A percentile compares a stretch with the other conserved stretches of the same genome.
phyloP scores from a whole-genome alignment of 345 rosid genomes.

The Rhodomyrtus tomentosa region DNA sequence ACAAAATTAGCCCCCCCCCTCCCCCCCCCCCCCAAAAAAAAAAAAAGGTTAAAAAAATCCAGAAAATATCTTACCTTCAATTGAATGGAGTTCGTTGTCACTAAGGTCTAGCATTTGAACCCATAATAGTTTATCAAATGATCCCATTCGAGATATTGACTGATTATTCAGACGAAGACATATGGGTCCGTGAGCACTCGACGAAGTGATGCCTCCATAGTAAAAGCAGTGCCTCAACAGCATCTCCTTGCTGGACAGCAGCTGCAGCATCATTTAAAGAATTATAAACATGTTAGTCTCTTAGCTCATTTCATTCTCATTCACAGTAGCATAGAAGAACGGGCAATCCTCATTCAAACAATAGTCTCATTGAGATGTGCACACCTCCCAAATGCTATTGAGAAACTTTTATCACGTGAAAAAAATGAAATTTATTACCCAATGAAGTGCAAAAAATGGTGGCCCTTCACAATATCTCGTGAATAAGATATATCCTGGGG shows the following conservation, averaged over 20 bases:
- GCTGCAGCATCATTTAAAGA: conserved; percentile 35
- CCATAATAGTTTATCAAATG: conserved; percentile 64
- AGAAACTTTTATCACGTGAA: not conserved
- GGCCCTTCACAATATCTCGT: not conserved
- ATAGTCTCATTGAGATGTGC: not conserved
- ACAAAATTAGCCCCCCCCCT: not conserved
- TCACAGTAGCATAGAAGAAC: not conserved
- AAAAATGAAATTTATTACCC: not conserved
- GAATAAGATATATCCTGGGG: not conserved
- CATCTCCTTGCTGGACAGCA: conserved; percentile 40
- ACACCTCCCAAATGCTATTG: not conserved
- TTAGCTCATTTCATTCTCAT: not conserved
- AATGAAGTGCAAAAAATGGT: not conserved
- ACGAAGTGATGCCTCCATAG: conserved; percentile 18
- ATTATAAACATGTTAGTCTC: not conserved
- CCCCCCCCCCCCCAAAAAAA: not conserved
- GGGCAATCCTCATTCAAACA: not conserved
- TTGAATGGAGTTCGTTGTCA: conserved; percentile 67
- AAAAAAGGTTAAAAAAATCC: not conserved
- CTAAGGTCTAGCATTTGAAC: conserved; percentile 89
- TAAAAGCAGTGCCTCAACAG: conserved; percentile 39
- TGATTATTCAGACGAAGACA: conserved; percentile 67
- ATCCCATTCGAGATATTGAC: conserved; percentile 58
- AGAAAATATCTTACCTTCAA: conserved; percentile 48
- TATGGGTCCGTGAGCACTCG: conserved; percentile 9